Base-by-base conservation (phyloP, 2,329 filamentous ascomycete genomes). In the Colletotrichum aenigma region DNA sequence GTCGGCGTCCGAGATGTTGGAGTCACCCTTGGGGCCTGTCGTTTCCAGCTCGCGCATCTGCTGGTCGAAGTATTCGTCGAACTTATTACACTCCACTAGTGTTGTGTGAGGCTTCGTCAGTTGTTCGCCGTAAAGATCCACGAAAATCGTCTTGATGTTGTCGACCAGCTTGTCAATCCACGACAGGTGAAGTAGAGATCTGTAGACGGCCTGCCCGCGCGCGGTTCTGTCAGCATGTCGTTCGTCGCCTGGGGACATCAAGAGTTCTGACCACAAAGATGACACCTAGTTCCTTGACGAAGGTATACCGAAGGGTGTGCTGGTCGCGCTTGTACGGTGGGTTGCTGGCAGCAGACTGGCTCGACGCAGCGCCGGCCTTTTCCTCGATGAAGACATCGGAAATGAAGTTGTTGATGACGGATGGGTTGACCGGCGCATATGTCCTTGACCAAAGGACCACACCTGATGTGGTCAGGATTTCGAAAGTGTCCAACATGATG, bases 141-240 rank as follows among this genome's bases (percentile, higher is more conserved):
- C 90, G 82, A 98, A 99, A 38, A 99, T 93, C 12, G 94, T 96
- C 83, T 94, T 95, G 81, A 98, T 95, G 81, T 98, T 98, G 82
- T 98, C 96, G 79, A 99, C 92, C 64, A 99, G 93, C 84, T 97
- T 96, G 85, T 99, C 97, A 78, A 98, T 95, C 97, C 97, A 99
- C 15, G 95, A 96, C 10, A 99, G 91, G 84, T 98, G 96, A 34
- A 99, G 91, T 36, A 99, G 92, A 52, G 96, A 98, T 83, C 98
- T 95, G 85, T 99, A 99, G 78, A 99, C 97, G 78, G 96, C 97
- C 96, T 98, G 81, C 61, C 67, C 34, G 77, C 61, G 55, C 34
- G 77, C 61, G 55, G 30, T 34, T n/a, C 7, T 7, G 68, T 74
- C 36, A 77, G 77, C 74, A 76, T n/a, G 26, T 38, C 34, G 48